Percentiles rank a stretch among this genome's conserved stretches.
phyloP scores from a whole-genome alignment of 192 early-diverging fungal genomes.

The Paraglomus occultum region DNA sequence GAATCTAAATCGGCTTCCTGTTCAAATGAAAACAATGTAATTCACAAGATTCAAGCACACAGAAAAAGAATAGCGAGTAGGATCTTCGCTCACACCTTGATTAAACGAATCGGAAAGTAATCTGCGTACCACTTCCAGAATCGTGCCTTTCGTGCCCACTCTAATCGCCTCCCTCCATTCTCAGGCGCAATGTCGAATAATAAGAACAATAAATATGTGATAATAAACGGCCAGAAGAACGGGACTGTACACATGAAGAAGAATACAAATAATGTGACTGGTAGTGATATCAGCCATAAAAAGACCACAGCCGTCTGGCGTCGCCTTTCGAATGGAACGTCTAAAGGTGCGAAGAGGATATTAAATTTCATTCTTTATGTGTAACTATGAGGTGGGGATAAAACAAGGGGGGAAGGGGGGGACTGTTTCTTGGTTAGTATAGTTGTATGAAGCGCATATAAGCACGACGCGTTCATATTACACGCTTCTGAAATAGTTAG shows the following conservation, averaged over 20 bases:
- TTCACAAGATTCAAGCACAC: background rate
- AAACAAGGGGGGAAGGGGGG: too few species aligned
- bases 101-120: conserved; percentile 77
- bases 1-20: conserved; percentile 82
- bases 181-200: conserved; percentile 74
- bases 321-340: conserved; percentile 63
- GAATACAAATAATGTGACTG: conserved; percentile 56
- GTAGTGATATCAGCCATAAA: conserved; percentile 60
- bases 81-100: conserved; percentile 52
- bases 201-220: conserved; percentile 77
- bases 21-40: conserved; percentile 7
- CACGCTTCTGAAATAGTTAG: too few species aligned
- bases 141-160: conserved; percentile 45
- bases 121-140: conserved; percentile 78
- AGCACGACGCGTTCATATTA: too few species aligned
- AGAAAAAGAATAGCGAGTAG: background rate
- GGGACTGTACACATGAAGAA: conserved; percentile 56
- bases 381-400: too few species aligned
- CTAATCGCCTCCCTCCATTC: conserved; percentile 67
- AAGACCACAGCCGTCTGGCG: conserved; percentile 64
- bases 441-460: too few species aligned
- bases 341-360: conserved; percentile 53
- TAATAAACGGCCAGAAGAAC: conserved; percentile 55
- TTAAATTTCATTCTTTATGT: background rate
- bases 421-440: too few species aligned